Conservation (phyloP, 2,329 filamentous ascomycete genomes). For the Calonectria leucothoes region DNA sequence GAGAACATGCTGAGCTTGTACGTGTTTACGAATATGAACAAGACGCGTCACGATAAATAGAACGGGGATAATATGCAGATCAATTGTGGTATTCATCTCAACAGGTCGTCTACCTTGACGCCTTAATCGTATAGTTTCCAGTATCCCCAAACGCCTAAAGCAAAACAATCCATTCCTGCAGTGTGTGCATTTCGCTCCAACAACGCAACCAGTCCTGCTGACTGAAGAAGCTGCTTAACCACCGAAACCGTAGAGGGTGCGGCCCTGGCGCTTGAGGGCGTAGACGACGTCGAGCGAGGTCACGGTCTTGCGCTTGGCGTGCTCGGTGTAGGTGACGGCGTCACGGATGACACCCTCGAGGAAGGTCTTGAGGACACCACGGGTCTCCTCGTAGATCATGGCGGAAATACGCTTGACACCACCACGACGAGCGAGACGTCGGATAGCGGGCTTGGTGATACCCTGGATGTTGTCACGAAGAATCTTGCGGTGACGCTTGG, state of each 20-base stretch:
- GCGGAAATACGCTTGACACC: constrained; percentile 99
- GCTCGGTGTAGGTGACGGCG: constrained; percentile 82
- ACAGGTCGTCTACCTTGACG: constrained; percentile 50
- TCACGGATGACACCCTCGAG: constrained; percentile 82
- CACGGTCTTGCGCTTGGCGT: constrained; percentile 85
- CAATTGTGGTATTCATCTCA: constrained; percentile 45
- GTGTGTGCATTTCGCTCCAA: constrained; percentile 29
- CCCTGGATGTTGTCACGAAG: constrained; percentile 99
- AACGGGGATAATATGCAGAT: constrained; percentile 31
- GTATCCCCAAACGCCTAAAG: constrained; percentile 46
- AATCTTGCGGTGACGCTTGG: constrained; percentile 99
- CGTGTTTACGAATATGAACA: too few species aligned
- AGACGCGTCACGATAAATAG: background rate
- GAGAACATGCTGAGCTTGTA: too few species aligned
- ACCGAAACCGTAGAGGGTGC: constrained; percentile 90
- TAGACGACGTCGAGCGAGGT: constrained; percentile 77
- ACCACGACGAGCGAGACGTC: constrained; percentile 98
- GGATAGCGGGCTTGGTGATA: constrained; percentile 98
- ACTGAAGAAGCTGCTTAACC: constrained; percentile 67
- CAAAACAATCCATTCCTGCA: constrained; percentile 39
- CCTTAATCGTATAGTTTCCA: constrained; percentile 46
- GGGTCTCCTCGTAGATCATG: constrained; percentile 87
- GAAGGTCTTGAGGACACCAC: constrained; percentile 82
- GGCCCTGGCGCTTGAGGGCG: constrained; percentile 75
- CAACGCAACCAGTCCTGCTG: constrained; percentile 23